A percentile compares a stretch with the other conserved stretches of the same genome.
These are phyloP conservation scores for Mimosa pudica DNA, from an alignment of 306 rosid species.

Conservation along the genomic window DNA sequence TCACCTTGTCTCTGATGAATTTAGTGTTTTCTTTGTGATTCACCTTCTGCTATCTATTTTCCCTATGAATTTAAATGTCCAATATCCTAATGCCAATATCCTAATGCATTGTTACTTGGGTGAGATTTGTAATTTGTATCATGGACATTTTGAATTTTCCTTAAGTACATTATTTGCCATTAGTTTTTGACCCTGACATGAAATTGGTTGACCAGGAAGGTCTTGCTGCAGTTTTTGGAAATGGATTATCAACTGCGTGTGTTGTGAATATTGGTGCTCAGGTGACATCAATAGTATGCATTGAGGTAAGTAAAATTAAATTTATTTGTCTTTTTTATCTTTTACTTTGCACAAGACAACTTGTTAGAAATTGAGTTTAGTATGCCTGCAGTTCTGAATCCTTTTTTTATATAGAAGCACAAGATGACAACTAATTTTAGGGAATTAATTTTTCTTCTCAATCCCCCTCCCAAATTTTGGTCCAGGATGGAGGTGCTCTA, in stretches of 20 bases:
- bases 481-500: conserved; percentile 88
- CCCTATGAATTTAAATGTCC: not conserved
- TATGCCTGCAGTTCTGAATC: conserved; percentile 20
- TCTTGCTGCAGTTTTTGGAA: conserved; percentile 94
- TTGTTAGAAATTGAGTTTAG: conserved; percentile 9
- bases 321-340: conserved; percentile 15
- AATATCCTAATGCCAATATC: not conserved
- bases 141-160: not conserved
- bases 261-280: conserved; percentile 93
- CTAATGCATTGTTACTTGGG: not conserved
- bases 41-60: not conserved
- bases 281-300: conserved; percentile 84
- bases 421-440: conserved; percentile 23
- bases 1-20: too few species aligned
- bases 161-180: conserved; percentile 26
- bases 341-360: conserved; percentile 4
- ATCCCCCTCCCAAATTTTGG: conserved; percentile 39
- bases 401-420: conserved; percentile 18
- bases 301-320: conserved; percentile 68
- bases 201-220: conserved; percentile 78
- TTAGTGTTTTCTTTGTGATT: too few species aligned
- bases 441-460: conserved; percentile 24
- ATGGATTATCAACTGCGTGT: conserved; percentile 94
- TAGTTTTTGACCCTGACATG: conserved; percentile 35
- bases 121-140: not conserved